Conservation (phyloP, 164 flowering plant genomes). For the Dillenia turbinata region DNA sequence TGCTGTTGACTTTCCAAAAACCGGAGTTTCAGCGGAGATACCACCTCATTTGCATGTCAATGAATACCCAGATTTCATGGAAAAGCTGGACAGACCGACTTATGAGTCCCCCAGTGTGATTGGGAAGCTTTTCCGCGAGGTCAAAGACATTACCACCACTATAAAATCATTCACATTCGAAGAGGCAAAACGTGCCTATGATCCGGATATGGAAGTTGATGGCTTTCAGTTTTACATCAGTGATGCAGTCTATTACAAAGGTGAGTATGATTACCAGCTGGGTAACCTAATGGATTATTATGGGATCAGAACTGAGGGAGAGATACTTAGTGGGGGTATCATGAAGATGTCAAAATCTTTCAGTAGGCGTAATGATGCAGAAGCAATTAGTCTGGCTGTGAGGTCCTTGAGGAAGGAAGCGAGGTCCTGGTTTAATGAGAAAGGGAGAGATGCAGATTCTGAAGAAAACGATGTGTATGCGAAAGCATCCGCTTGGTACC, state of each 20-base stretch:
- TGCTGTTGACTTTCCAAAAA: conserved; percentile 71
- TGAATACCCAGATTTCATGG: conserved; percentile 90
- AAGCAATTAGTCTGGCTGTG: conserved; percentile 53
- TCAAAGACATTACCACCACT: conserved; percentile 45
- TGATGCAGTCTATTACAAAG: conserved; percentile 64
- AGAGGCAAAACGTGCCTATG: conserved; percentile 52
- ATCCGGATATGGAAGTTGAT: conserved; percentile 66
- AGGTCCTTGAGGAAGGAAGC: conserved; percentile 71
- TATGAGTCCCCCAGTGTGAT: conserved; percentile 54
- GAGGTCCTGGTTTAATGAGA: conserved; percentile 49
- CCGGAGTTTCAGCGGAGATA: conserved; percentile 57
- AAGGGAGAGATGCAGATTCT: conserved; percentile 10
- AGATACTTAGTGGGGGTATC: conserved; percentile 60
- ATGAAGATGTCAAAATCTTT: conserved; percentile 55
- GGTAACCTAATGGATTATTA: conserved; percentile 76
- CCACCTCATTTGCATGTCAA: conserved; percentile 44
- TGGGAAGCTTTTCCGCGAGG: conserved; percentile 67
- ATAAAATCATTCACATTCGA: conserved; percentile 46
- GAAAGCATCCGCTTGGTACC: conserved; percentile 89
- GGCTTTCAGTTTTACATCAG: conserved; percentile 60
- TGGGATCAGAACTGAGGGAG: conserved; percentile 75
- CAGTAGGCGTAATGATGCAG: conserved; percentile 50
- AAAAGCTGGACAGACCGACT: conserved; percentile 63
- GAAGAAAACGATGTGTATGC: conserved; percentile 35
- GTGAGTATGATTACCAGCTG: conserved; percentile 58